phyloP scores from a whole-genome alignment of 345 rosid genomes.

The Leavenworthia alabamica region DNA sequence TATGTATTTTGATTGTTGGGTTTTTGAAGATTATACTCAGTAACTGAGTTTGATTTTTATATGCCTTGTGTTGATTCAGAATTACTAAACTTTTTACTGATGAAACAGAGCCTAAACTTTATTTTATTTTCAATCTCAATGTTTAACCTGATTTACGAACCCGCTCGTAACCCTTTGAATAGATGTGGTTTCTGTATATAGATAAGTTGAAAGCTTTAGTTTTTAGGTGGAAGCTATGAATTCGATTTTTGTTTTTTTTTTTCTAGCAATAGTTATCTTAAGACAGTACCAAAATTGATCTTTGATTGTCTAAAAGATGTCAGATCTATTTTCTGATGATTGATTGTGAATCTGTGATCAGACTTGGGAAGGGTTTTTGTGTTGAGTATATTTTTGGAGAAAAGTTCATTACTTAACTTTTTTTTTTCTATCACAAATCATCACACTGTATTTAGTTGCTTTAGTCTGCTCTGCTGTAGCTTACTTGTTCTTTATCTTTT shows the following conservation, averaged over 20 bases:
- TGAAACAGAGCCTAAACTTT: neutral
- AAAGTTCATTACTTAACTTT: neutral
- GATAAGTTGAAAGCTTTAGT: neutral
- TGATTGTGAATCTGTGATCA: slow-evolving; percentile 2
- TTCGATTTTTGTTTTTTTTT: too few relatives aligned
- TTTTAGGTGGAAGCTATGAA: too few relatives aligned
- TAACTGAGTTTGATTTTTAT: neutral
- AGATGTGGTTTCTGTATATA: too few relatives aligned
- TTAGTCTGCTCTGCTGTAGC: slow-evolving; percentile 6
- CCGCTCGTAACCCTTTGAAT: neutral
- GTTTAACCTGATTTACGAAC: neutral
- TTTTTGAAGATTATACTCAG: neutral
- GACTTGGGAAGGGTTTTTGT: neutral
- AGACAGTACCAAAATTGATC: neutral
- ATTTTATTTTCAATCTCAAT: neutral
- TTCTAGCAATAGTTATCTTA: neutral
- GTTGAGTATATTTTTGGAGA: neutral
- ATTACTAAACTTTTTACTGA: neutral
- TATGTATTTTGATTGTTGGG: slow-evolving; percentile 1
- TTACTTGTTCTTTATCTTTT: slow-evolving; percentile 4
- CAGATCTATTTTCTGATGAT: slow-evolving; percentile 21
- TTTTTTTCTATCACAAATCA: neutral
- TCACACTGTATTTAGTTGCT: neutral
- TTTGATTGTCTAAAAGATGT: too few relatives aligned
- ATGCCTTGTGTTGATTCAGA: neutral